Evolutionary conservation across 192 early-diverging fungal genomes (phyloP).

Genomic region (Backusella luteola): DNA sequence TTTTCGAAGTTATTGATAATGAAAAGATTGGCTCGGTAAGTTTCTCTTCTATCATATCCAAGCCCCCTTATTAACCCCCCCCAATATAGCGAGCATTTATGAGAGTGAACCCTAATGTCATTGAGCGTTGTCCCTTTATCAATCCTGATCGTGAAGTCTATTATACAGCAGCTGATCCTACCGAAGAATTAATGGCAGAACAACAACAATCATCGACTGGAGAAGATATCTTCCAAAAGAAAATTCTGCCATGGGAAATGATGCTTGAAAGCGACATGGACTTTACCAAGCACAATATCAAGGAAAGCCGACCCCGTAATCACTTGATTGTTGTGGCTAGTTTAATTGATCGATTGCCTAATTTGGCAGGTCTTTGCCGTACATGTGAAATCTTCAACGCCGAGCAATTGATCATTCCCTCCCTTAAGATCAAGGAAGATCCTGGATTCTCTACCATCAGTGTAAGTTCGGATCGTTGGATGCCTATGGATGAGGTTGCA

Average conservation of each 20-base stretch:
- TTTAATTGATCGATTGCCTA: slow-evolving; percentile 52
- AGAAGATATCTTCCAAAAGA: slow-evolving; percentile 49
- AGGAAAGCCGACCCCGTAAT: slow-evolving; percentile 37
- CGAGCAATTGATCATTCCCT: slow-evolving; percentile 40
- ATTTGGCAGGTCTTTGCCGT: slow-evolving; percentile 55
- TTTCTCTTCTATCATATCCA: neutral
- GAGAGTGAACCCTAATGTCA: slow-evolving; percentile 16
- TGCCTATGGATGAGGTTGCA: slow-evolving; percentile 52
- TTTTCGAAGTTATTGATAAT: slow-evolving; percentile 43
- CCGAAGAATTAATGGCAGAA: slow-evolving; percentile 11
- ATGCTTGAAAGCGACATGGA: slow-evolving; percentile 52
- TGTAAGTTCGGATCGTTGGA: slow-evolving; percentile 61
- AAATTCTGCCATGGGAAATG: slow-evolving; percentile 64
- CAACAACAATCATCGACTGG: neutral
- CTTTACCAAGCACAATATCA: slow-evolving; percentile 35
- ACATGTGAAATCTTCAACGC: slow-evolving; percentile 68
- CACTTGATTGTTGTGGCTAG: slow-evolving; percentile 59
- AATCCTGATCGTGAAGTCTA: slow-evolving; percentile 14
- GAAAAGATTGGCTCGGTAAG: slow-evolving; percentile 51
- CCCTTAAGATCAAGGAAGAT: slow-evolving; percentile 45
- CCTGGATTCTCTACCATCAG: slow-evolving; percentile 45
- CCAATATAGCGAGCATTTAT: slow-evolving; percentile 24
- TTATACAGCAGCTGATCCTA: slow-evolving; percentile 28
- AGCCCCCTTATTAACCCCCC: neutral
- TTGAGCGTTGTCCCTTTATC: slow-evolving; percentile 16